Conservation (phyloP, 2,329 filamentous ascomycete species). For the Fusarium sp. region DNA sequence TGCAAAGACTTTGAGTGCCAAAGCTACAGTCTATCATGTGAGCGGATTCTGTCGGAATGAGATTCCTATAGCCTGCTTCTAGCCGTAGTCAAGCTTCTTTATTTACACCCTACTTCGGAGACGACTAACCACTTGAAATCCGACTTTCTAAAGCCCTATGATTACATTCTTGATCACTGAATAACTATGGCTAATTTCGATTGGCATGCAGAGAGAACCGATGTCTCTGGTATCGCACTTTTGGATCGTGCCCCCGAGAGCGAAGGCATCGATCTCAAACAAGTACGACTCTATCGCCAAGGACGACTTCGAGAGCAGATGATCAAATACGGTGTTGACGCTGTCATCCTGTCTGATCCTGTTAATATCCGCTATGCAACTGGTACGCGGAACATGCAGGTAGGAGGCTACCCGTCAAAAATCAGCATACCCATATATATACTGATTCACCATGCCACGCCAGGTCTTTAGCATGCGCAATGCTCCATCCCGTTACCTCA, state of each 20-base stretch:
- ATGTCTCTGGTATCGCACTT: background rate
- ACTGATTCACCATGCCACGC: background rate
- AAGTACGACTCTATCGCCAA: slow-evolving; percentile 1
- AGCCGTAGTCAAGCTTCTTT: background rate
- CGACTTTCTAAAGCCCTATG: no score
- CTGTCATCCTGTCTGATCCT: slow-evolving; percentile 4
- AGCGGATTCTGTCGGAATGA: background rate
- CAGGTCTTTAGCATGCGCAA: slow-evolving; percentile 4
- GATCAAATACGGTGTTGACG: slow-evolving; percentile 3
- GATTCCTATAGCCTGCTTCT: background rate
- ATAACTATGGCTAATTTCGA: slow-evolving; percentile 5
- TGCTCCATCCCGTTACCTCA: background rate
- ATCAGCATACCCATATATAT: background rate
- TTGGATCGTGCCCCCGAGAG: slow-evolving; percentile 5
- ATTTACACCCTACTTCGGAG: background rate
- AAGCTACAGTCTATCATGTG: background rate
- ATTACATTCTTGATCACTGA: no score
- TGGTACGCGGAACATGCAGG: slow-evolving; percentile 7
- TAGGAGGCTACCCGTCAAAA: background rate
- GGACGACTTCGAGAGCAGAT: background rate
- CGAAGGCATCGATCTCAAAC: slow-evolving; percentile 1
- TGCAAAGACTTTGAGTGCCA: no score
- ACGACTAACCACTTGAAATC: no score
- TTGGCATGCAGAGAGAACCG: slow-evolving; percentile 8
- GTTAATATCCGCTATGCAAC: slow-evolving; percentile 11